Percentiles rank a stretch among this genome's conserved stretches.
Conservation (phyloP, 1,139 yeast genomes). For the Geotrichum fermentans region DNA sequence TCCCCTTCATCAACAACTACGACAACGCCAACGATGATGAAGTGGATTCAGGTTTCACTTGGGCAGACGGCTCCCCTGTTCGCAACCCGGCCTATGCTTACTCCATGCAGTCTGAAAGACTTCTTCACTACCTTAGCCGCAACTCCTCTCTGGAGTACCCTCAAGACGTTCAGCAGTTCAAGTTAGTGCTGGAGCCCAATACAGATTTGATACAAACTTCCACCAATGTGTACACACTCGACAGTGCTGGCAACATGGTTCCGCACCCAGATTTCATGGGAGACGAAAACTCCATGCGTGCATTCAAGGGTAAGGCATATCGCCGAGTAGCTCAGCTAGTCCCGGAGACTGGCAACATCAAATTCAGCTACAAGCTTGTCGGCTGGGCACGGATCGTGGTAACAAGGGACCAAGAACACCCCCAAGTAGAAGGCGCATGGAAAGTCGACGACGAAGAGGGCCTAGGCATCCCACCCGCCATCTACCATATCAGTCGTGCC, state of each 20-base stretch:
- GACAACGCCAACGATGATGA: neutral
- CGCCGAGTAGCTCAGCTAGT: constrained; percentile 26
- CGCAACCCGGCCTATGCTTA: constrained; percentile 4
- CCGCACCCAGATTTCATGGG: constrained; percentile 26
- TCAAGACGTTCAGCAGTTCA: constrained; percentile 27
- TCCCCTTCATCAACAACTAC: neutral
- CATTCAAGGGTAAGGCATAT: constrained; percentile 33
- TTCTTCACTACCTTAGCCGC: constrained; percentile 30
- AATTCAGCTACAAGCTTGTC: constrained; percentile 27
- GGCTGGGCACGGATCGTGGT: constrained; percentile 37
- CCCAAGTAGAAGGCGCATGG: constrained; percentile 34
- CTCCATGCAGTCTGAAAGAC: constrained; percentile 24
- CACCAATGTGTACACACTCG: constrained; percentile 21
- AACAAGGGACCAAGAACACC: constrained; percentile 20
- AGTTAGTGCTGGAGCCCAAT: constrained; percentile 31
- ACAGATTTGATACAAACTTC: constrained; percentile 17
- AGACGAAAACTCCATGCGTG: constrained; percentile 5
- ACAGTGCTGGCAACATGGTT: constrained; percentile 26
- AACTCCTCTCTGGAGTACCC: constrained; percentile 32
- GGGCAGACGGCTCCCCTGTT: constrained; percentile 15
- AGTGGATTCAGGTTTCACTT: constrained; percentile 9
- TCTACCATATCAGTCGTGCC: constrained; percentile 31
- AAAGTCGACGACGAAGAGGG: constrained; percentile 35
- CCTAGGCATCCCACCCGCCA: constrained; percentile 34
- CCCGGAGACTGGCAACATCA: constrained; percentile 24